A percentile compares a stretch with the other conserved stretches of the same genome.
Conservation (phyloP, 148 eudicot species). For the Rhododendron mucronatum region DNA sequence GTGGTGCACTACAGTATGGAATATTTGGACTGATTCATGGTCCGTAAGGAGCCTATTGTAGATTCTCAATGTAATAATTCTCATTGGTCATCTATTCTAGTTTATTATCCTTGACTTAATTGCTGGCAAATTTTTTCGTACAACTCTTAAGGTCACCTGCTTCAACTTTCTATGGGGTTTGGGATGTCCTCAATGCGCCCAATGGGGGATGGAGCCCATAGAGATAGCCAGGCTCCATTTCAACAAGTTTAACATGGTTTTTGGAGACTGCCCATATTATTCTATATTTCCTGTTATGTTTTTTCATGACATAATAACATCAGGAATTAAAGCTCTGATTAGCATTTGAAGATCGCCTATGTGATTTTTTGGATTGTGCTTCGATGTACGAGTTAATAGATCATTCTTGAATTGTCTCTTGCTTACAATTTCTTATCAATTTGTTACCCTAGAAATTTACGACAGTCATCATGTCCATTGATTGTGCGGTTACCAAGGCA, state of each 20-base stretch:
- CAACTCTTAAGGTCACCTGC: neutral
- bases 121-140: neutral
- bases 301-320: neutral
- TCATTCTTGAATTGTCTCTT: neutral
- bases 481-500: neutral
- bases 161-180: neutral
- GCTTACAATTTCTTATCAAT: neutral
- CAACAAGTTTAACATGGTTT: neutral
- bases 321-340: neutral
- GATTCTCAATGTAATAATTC: constrained; percentile 4
- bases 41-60: neutral
- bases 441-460: neutral
- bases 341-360: neutral
- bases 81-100: neutral
- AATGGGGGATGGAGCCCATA: no score
- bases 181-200: neutral
- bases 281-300: neutral
- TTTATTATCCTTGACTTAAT: neutral
- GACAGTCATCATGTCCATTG: neutral
- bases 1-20: neutral
- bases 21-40: neutral
- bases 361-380: neutral
- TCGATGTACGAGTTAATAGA: neutral
- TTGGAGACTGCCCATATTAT: neutral
- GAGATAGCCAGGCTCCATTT: neutral